Evolutionary conservation across 2,329 filamentous ascomycete genomes (phyloP).

Genomic region (Hymenoscyphus albidus): DNA sequence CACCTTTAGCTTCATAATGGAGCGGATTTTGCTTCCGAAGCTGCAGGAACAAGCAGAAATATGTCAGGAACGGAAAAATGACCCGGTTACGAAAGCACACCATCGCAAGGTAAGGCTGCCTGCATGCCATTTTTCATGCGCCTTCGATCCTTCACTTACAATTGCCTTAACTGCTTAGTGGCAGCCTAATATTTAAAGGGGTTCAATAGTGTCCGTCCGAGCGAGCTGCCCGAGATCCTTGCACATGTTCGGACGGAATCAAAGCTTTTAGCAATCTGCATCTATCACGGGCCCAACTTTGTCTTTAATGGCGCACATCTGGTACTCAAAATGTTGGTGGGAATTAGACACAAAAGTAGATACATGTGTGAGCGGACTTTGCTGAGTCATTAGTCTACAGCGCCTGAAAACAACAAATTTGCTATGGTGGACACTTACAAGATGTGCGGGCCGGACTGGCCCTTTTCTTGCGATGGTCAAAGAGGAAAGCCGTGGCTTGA

Average conservation of each 20-base stretch:
- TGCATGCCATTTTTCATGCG: neutral
- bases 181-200: neutral
- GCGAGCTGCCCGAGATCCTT: neutral
- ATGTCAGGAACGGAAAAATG: neutral
- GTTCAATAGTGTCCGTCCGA: neutral
- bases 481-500: neutral
- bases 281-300: neutral
- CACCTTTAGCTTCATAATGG: neutral
- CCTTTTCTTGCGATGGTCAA: neutral
- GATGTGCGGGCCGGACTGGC: too few species aligned
- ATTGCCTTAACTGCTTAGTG: neutral
- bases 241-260: neutral
- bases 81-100: neutral
- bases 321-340: too few species aligned
- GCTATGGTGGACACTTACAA: too few species aligned
- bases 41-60: neutral
- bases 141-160: neutral
- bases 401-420: too few species aligned
- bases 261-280: neutral
- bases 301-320: neutral
- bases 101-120: neutral
- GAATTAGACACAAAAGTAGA: too few species aligned
- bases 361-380: too few species aligned
- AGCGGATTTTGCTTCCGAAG: neutral
- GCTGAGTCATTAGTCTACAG: too few species aligned